phyloP scores from a whole-genome alignment of 2,329 filamentous ascomycete species.

The Fusarium virguliforme region DNA sequence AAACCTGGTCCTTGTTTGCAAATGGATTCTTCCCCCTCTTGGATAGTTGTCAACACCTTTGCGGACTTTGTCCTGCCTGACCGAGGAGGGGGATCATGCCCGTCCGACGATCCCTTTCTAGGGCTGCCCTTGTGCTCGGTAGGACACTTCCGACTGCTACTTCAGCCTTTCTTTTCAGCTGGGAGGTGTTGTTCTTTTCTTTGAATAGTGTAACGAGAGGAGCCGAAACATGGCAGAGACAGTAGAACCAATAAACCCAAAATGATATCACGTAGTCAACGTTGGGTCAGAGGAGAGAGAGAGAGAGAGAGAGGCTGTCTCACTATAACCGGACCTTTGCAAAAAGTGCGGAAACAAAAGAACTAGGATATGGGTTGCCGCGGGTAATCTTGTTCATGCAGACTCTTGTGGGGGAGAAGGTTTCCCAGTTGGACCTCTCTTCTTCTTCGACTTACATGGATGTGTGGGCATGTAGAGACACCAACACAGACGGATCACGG shows the following conservation, averaged over 20 bases:
- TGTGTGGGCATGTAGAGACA: constrained; percentile 7
- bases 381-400: constrained; percentile 9
- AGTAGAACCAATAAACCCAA: constrained; percentile 14
- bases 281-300: neutral
- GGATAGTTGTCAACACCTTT: constrained; percentile 1
- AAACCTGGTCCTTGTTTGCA: constrained; percentile 5
- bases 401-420: constrained; percentile 4
- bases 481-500: constrained; percentile 8
- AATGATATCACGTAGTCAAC: constrained; percentile 9
- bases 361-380: constrained; percentile 1
- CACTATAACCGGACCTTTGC: neutral
- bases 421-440: neutral
- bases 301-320: neutral
- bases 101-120: neutral
- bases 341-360: neutral
- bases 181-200: neutral
- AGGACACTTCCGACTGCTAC: constrained; percentile 8
- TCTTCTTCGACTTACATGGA: constrained; percentile 5
- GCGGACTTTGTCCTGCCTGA: neutral
- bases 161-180: neutral
- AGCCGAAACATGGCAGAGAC: neutral
- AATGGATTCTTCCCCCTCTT: neutral
- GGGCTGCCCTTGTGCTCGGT: constrained; percentile 5
- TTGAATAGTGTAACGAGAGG: neutral
- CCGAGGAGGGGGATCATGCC: neutral